Percentiles rank a stretch among this genome's conserved stretches.
Evolutionary conservation across 192 early-diverging fungal genomes (phyloP).

Genomic region (Coemansia sp.): DNA sequence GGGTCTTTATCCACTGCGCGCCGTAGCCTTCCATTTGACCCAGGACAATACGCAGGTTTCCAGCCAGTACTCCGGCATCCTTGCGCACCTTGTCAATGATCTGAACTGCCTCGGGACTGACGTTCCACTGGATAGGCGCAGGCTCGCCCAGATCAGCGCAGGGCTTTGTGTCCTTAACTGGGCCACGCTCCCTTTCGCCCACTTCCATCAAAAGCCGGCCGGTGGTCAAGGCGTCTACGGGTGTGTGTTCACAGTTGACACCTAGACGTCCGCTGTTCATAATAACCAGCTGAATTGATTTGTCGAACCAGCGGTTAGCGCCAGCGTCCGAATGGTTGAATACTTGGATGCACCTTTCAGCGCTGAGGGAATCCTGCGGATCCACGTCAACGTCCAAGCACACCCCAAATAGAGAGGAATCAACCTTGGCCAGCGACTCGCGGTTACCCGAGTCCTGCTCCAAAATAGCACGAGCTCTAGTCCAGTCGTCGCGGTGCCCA

Average conservation of each 20-base stretch:
- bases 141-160: constrained; percentile 54
- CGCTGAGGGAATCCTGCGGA: constrained; percentile 56
- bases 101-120: constrained; percentile 56
- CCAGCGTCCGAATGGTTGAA: constrained; percentile 77
- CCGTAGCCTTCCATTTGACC: constrained; percentile 76
- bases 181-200: constrained; percentile 44
- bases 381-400: constrained; percentile 77
- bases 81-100: constrained; percentile 62
- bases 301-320: constrained; percentile 96
- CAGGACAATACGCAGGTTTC: constrained; percentile 69
- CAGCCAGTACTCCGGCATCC: constrained; percentile 63
- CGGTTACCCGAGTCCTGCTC: constrained; percentile 53
- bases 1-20: constrained; percentile 78
- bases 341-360: constrained; percentile 67
- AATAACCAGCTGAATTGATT: constrained; percentile 86
- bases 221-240: constrained; percentile 86
- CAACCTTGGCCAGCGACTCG: constrained; percentile 61
- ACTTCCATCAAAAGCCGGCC: constrained; percentile 77
- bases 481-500: constrained; percentile 87
- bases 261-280: constrained; percentile 81
- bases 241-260: constrained; percentile 95
- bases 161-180: constrained; percentile 10
- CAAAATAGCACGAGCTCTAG: constrained; percentile 57
- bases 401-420: constrained; percentile 80
- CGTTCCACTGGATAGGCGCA: constrained; percentile 67